A percentile compares a stretch with the other conserved stretches of the same genome.
These are phyloP conservation scores for Stipa capillata DNA, from an alignment of 176 grass and related monocot genomes.

Conservation along the genomic window DNA sequence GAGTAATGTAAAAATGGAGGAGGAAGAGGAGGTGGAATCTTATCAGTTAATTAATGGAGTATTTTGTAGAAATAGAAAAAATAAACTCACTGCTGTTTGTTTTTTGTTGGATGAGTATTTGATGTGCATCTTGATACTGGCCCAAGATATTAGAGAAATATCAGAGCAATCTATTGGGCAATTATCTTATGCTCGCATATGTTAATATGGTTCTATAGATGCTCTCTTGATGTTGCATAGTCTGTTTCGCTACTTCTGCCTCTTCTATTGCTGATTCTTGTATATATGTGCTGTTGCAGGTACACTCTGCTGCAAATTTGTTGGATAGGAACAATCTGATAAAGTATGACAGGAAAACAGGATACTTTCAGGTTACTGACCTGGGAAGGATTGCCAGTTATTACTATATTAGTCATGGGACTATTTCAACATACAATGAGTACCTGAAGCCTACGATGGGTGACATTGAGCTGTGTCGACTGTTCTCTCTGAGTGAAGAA, in stretches of 20 bases:
- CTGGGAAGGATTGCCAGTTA: conserved; percentile 92
- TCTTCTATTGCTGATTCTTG: background rate
- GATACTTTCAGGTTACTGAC: conserved; percentile 91
- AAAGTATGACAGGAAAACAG: conserved; percentile 94
- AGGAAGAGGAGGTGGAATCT: background rate
- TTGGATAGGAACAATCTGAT: conserved; percentile 91
- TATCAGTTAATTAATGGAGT: background rate
- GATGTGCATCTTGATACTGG: background rate
- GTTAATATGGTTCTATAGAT: background rate
- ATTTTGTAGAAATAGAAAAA: background rate
- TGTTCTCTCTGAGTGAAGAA: conserved; percentile 94
- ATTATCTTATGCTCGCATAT: background rate
- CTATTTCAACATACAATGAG: conserved; percentile 90
- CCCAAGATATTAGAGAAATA: background rate
- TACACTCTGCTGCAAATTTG: conserved; percentile 91
- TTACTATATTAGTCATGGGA: conserved; percentile 93
- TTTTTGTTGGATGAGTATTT: background rate
- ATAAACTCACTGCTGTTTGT: background rate
- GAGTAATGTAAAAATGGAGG: background rate
- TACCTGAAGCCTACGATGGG: conserved; percentile 96
- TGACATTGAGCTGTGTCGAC: conserved; percentile 80
- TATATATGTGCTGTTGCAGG: conserved; percentile 42
- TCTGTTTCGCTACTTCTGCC: background rate
- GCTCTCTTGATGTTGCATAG: background rate
- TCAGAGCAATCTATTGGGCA: background rate